Conservation (phyloP, 371 early-diverging fungal species). For the Mortierella sp. region DNA sequence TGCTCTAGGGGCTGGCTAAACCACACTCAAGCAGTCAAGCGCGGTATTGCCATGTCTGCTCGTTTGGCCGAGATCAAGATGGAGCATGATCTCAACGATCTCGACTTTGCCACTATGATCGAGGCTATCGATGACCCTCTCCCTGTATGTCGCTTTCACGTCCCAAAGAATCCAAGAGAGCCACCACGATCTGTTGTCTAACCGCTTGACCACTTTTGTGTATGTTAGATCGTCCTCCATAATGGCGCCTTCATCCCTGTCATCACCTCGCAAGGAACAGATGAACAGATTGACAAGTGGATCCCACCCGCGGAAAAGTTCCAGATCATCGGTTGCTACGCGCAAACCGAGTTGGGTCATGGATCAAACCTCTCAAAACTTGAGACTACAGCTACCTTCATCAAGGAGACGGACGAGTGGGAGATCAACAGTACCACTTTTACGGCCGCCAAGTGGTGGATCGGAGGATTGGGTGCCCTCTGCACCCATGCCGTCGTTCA, state of each 20-base stretch:
- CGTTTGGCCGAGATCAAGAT: slow-evolving; percentile 49
- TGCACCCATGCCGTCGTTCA: slow-evolving; percentile 84
- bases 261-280: slow-evolving; percentile 76
- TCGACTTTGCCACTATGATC: slow-evolving; percentile 46
- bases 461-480: slow-evolving; percentile 73
- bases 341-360: slow-evolving; percentile 76
- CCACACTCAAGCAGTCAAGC: slow-evolving; percentile 52
- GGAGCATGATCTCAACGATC: slow-evolving; percentile 48
- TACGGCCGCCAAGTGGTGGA: slow-evolving; percentile 90
- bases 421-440: slow-evolving; percentile 87
- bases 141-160: slow-evolving; percentile 19
- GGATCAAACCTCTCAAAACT: slow-evolving; percentile 82
- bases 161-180: background rate
- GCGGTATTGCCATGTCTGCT: slow-evolving; percentile 53
- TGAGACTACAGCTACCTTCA: slow-evolving; percentile 91
- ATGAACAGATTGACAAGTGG: slow-evolving; percentile 83
- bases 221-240: slow-evolving; percentile 22
- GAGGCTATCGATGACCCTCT: slow-evolving; percentile 44
- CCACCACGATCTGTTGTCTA: no score
- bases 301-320: slow-evolving; percentile 77
- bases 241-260: slow-evolving; percentile 84
- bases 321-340: slow-evolving; percentile 88
- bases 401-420: slow-evolving; percentile 84
- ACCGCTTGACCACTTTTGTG: no score
- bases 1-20: slow-evolving; percentile 40